Conservation (phyloP, 2,329 filamentous ascomycete species). For the Trichophaea hybrida region DNA sequence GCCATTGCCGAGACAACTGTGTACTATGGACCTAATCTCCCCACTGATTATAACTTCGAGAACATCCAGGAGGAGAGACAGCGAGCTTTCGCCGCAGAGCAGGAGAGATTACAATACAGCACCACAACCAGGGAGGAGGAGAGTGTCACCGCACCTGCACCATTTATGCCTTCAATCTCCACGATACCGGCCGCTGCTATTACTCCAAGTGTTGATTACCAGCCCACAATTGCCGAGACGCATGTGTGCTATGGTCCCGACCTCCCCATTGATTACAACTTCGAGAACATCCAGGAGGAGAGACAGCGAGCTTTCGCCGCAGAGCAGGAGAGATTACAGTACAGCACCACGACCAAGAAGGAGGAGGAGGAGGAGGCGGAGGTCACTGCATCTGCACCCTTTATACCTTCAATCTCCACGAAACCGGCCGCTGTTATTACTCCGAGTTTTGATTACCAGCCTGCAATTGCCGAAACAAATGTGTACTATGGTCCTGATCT, state of each 20-base stretch:
- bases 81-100: neutral
- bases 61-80: neutral
- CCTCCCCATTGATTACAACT: slow-evolving; percentile 2
- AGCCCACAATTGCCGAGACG: neutral
- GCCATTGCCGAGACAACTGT: neutral
- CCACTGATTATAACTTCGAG: neutral
- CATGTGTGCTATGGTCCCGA: slow-evolving; percentile 8
- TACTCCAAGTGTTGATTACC: neutral
- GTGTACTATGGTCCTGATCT: neutral
- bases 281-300: neutral
- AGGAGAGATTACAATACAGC: neutral
- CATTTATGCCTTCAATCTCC: neutral
- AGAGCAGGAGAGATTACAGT: neutral
- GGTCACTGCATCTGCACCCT: neutral
- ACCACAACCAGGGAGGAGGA: neutral
- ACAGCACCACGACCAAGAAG: neutral
- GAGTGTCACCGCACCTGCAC: neutral
- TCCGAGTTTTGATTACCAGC: neutral
- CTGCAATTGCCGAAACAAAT: neutral
- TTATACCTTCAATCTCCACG: neutral
- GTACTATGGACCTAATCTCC: neutral
- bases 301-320: neutral
- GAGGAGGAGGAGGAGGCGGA: neutral
- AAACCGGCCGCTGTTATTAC: neutral
- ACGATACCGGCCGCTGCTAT: neutral